A percentile compares a stretch with the other conserved stretches of the same genome.
These are phyloP conservation scores for Kwoniella heveanensis DNA, from an alignment of 768 basidiomycete genomes.

Conservation along the genomic window DNA sequence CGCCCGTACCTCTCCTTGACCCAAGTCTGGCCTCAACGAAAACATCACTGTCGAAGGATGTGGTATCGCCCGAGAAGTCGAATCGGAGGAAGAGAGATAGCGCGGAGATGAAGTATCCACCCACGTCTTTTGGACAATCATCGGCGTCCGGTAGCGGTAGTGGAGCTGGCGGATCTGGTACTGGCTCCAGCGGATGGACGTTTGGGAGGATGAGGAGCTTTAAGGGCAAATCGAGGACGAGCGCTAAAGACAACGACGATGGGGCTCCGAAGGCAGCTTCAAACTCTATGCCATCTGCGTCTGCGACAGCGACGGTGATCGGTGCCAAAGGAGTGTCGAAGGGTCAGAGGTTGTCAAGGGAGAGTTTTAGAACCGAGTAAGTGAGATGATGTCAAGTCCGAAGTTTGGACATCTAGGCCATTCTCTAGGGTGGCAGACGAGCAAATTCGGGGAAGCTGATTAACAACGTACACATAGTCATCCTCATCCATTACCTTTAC, in stretches of 20 bases:
- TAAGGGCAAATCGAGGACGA: slow-evolving; percentile 7
- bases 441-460: not conserved
- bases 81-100: slow-evolving; percentile 9
- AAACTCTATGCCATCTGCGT: not conserved
- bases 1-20: not conserved
- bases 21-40: not conserved
- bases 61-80: not conserved
- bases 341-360: slow-evolving; percentile 7
- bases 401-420: too few relatives aligned
- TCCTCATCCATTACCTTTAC: not conserved
- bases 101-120: slow-evolving; percentile 19
- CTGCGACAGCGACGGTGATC: too few relatives aligned
- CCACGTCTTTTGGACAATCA: slow-evolving; percentile 8
- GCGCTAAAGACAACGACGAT: not conserved
- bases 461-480: not conserved
- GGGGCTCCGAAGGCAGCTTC: slow-evolving; percentile 5
- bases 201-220: slow-evolving; percentile 23
- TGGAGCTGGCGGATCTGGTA: too few relatives aligned
- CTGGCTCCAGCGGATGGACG: slow-evolving; percentile 7
- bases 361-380: not conserved
- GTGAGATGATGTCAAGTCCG: not conserved
- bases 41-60: not conserved
- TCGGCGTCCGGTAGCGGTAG: too few relatives aligned
- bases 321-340: slow-evolving; percentile 1
- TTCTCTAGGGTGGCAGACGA: too few relatives aligned